Evolutionary conservation across 2,329 filamentous ascomycete species (phyloP).

Genomic region (Xylaria sp.): DNA sequence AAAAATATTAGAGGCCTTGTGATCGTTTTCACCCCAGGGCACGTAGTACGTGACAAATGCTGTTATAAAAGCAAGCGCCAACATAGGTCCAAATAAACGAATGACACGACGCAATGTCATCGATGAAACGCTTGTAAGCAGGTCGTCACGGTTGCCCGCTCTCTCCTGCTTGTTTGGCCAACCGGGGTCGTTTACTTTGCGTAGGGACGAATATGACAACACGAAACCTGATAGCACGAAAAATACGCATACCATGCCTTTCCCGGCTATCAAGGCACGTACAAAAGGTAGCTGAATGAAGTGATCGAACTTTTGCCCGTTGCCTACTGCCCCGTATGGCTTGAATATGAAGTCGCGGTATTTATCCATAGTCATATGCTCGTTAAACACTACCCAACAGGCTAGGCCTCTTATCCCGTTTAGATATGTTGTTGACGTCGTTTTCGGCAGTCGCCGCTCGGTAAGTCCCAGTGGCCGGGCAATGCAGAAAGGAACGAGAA

Average conservation of each 20-base stretch:
- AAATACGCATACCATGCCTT: constrained; percentile 37
- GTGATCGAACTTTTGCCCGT: constrained; percentile 34
- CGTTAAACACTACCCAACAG: constrained; percentile 37
- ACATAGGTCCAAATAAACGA: constrained; percentile 35
- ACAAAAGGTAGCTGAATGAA: constrained; percentile 35
- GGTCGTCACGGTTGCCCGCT: constrained; percentile 29
- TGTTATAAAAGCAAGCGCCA: constrained; percentile 36
- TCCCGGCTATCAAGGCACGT: constrained; percentile 31
- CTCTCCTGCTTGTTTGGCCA: constrained; percentile 30
- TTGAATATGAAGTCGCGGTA: constrained; percentile 35
- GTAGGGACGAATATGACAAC: constrained; percentile 35
- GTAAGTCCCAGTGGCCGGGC: constrained; percentile 32
- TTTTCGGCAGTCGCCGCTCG: constrained; percentile 34
- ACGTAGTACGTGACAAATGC: constrained; percentile 36
- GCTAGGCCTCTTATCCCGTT: constrained; percentile 37
- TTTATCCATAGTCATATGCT: constrained; percentile 36
- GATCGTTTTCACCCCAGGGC: constrained; percentile 28
- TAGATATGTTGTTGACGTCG: constrained; percentile 36
- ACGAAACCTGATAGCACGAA: constrained; percentile 36
- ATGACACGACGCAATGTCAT: constrained; percentile 37
- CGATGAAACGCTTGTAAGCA: constrained; percentile 33
- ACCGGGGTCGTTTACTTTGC: constrained; percentile 33
- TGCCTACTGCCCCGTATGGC: constrained; percentile 28
- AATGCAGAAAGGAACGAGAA: constrained; percentile 34
- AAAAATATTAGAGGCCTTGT: constrained; percentile 32